Conservation (phyloP, 2,329 filamentous ascomycete genomes). For the Fonsecaea monophora region DNA sequence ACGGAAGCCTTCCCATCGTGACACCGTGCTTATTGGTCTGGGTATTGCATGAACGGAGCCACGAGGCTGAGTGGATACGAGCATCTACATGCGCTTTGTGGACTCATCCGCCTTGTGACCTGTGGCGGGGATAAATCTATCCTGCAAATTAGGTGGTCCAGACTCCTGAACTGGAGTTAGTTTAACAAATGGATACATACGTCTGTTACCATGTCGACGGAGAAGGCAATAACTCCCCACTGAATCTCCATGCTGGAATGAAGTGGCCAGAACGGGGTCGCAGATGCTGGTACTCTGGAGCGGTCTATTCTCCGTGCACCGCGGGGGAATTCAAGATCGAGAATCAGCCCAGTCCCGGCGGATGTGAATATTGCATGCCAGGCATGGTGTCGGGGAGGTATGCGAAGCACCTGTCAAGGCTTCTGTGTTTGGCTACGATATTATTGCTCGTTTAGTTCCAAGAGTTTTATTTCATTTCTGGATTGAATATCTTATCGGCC, state of each 20-base stretch:
- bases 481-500: background rate
- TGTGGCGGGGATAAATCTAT: conserved; percentile 1
- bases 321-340: background rate
- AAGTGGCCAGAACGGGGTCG: background rate
- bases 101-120: background rate
- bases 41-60: background rate
- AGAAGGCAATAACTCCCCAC: background rate
- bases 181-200: background rate
- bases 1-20: background rate
- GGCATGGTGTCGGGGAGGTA: background rate
- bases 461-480: too few relatives aligned
- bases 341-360: background rate
- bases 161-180: background rate
- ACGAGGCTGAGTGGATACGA: background rate
- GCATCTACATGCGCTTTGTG: background rate
- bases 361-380: background rate
- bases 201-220: background rate
- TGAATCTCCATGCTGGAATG: background rate
- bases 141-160: background rate
- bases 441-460: background rate
- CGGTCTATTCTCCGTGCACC: background rate
- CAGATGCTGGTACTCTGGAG: background rate
- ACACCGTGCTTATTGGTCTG: background rate
- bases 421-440: background rate
- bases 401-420: background rate